Evolutionary conservation across 495 filamentous ascomycete species (phyloP), one percentile per base, ranked within the genome.

Genomic region (Penicillium silybi): DNA sequence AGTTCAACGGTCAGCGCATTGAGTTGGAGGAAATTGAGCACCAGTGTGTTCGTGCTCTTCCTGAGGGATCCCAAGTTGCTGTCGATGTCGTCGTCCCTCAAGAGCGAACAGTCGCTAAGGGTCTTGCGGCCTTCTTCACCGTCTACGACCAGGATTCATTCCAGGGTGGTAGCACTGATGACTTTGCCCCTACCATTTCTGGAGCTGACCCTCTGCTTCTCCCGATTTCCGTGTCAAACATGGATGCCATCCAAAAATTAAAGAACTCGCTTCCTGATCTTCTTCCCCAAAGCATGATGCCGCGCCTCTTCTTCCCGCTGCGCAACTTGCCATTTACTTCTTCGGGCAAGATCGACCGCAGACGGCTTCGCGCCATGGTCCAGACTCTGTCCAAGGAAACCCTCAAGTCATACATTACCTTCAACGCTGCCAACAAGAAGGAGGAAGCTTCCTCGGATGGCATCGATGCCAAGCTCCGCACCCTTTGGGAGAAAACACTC

Each of bases 1-100:
- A 88, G 61, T 66, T 88, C 8, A 78, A 80, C 17, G 85, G 85
- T 2, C 82, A 85, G 54, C 73, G 85, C 5, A 79, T 88, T 49
- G 85, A 88, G 48, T 64, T 87, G 9, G 80, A 76, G 17, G 85
- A 88, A 51, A 79, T 88, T 44, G 85, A 88, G 62, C 76, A 82
- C 48, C 78, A 83, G 26, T 76, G 71, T 26, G 41, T 59, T 5
- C 51, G 51, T 0, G 50, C 63, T 23, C 61, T 74, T 4, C 68
- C 69, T 9, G 46, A 61, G 6, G 58, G 64, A 9, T 66, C 66
- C 6, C 68, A 74, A 41, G 69, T 72, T 2, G 72, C 64, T 18
- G 70, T 77, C 32, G 76, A 78, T 25, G 55, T 78, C 4, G 67
- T 78, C 25, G 59, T 59, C 1, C 73, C 70, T 18, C 57, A 68